phyloP scores from a whole-genome alignment of 2,329 filamentous ascomycete species.

The Colletotrichum karsti region DNA sequence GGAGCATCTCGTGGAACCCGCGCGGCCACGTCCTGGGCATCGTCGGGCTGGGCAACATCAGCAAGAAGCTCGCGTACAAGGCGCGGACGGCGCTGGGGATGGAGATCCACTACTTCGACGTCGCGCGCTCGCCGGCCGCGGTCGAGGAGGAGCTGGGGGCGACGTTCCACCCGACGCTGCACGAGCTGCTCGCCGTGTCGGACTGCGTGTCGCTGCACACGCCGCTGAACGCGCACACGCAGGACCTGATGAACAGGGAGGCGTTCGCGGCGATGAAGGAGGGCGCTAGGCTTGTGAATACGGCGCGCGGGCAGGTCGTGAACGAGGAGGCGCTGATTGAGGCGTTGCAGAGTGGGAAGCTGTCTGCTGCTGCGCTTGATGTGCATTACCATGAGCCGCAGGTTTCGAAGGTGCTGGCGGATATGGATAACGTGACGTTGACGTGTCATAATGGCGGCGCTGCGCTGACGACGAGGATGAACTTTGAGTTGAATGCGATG shows the following conservation, averaged over 20 bases:
- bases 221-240: constrained; percentile 37
- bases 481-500: constrained; percentile 48
- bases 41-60: constrained; percentile 59
- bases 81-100: constrained; percentile 56
- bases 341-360: constrained; percentile 53
- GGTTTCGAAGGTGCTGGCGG: constrained; percentile 47
- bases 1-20: constrained; percentile 58
- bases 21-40: constrained; percentile 58
- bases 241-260: constrained; percentile 35
- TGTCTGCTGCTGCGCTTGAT: constrained; percentile 59
- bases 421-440: constrained; percentile 48
- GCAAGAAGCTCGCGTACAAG: constrained; percentile 55
- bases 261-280: constrained; percentile 54
- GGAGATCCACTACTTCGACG: constrained; percentile 62
- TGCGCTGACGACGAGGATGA: constrained; percentile 46
- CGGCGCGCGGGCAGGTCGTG: constrained; percentile 59
- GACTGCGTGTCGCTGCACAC: constrained; percentile 45
- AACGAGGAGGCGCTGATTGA: constrained; percentile 58
- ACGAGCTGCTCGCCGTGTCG: constrained; percentile 35
- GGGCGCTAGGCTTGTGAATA: constrained; percentile 59
- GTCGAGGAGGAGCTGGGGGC: constrained; percentile 39
- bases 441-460: constrained; percentile 47
- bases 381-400: constrained; percentile 63
- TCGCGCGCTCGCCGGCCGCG: constrained; percentile 35
- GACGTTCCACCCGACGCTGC: constrained; percentile 38